Conservation (phyloP, 1,284 basidiomycete species). For the Rhizopogon parksii region DNA sequence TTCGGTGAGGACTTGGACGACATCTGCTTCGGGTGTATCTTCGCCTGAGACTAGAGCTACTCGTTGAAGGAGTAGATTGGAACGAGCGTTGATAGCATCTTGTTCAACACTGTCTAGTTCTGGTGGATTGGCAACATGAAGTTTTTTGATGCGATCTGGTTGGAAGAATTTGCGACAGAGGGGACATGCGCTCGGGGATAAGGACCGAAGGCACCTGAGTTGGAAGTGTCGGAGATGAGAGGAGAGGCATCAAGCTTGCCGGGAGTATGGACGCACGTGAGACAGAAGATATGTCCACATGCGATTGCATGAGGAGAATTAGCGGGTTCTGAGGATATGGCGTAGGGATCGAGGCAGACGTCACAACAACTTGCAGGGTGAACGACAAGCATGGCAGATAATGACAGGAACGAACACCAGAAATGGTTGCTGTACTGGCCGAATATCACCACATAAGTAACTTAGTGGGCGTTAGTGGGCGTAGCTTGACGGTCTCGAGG, state of each 20-base stretch:
- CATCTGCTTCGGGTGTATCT: conserved; percentile 36
- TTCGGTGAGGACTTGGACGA: conserved; percentile 37
- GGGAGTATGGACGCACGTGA: conserved; percentile 36
- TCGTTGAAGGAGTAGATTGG: conserved; percentile 37
- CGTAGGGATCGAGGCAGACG: conserved; percentile 58
- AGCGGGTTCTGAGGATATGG: conserved; percentile 35
- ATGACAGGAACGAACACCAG: not conserved
- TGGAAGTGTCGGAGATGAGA: conserved; percentile 13
- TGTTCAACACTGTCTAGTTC: conserved; percentile 29
- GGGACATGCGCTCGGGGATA: conserved; percentile 49
- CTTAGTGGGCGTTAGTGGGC: no score
- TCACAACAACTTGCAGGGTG: conserved; percentile 63
- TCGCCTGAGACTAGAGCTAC: conserved; percentile 40
- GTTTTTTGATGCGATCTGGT: conserved; percentile 47
- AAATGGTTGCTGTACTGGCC: no score
- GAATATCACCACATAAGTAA: no score
- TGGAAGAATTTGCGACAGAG: conserved; percentile 56
- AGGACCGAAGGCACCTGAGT: conserved; percentile 42
- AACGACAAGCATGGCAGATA: conserved; percentile 42
- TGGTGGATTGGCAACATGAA: conserved; percentile 47
- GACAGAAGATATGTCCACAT: conserved; percentile 67
- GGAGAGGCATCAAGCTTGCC: not conserved
- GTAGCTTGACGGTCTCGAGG: no score
- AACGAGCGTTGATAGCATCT: conserved; percentile 22
- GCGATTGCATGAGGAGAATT: conserved; percentile 56